Evolutionary conservation across 2,329 filamentous ascomycete species (phyloP), one percentile per base, ranked within the genome.

Genomic region (Aspergillus carbonarius): DNA sequence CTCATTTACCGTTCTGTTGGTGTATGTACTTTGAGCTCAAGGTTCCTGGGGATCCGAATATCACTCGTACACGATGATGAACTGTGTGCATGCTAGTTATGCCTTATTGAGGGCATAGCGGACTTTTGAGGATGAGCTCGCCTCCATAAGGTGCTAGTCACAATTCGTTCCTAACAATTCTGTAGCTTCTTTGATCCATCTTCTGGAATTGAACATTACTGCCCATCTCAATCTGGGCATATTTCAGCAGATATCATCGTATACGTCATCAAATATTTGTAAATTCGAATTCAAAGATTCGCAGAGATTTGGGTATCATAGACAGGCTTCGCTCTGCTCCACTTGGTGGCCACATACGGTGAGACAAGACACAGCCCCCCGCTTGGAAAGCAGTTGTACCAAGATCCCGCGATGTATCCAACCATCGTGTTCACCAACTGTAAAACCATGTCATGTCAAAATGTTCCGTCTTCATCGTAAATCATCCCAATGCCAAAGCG

Each of bases 301-400:
- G 30, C 25, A 39, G 51, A 37, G 50, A 49, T 55, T 18, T 60
- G 65, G 65, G 65, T 67, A 67, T 67, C 65, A 67, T 63, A 62
- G 59, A 57, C 48, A 39, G 40, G 23, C 40, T 44, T 54, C 17
- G 37, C 17, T 44, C 12, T 18, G n/a, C 23, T 30, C 25, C 15
- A 47, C 25, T 23, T 25, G 44, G 25, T 17, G 25, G 25, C 44
- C 23, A 27, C 44, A 23, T 30, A 30, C 23, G n/a, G 7, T 25
- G 17, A 32, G 25, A 27, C 15, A 32, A 12, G 9, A 15, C 8
- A 30, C 25, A 17, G 5, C n/a, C 10, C 44, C 17, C 25, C 25
- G 9, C 8, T 12, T n/a, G n/a, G 23, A 17, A 25, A 32, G 25
- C 25, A 48, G 10, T 32, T 32, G 30, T 32, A 32, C 9, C 25